Base-by-base conservation (phyloP, 192 early-diverging fungal species). In the Coemansia sp. region DNA sequence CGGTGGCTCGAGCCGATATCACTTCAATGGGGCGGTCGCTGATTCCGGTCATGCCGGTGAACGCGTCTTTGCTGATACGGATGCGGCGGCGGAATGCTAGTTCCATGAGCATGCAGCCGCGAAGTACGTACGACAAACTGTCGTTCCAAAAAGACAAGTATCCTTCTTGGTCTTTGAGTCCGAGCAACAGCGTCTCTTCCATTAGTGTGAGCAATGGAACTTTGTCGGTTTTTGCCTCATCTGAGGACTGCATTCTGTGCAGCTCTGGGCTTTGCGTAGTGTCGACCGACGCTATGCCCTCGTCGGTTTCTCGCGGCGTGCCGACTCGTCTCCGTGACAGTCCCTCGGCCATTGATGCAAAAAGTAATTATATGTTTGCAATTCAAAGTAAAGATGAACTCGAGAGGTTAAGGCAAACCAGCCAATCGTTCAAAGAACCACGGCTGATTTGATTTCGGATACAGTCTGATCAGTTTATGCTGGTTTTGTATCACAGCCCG, bases 111-210 rank as follows among this genome's bases (percentile, higher is more conserved):
- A 98, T 98, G 61, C 90, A 91, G 13, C 95, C 95, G 63, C 96
- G 86, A 16, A 98, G 77, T 1, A 94, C 91, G 80, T 98, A 98
- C 20, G 93, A 95, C 57, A 98, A 93, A 73, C 93, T 95, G 81
- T 98, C 96, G 79, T 98, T 98, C 96, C 96, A 98, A 73, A 98
- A 98, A 23, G 94, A 96, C 39, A 98, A 85, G 64, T 96, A 94
- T 2, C 96, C 96, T 86, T 96, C 82, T 45, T 74, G 64, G 76
- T 98, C 96, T 73, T 98, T 98, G 50, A 97, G 82, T 10, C 96
- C 96, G 43, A 98, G 62, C 55, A 98, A 82, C 61, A 98, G 73
- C 14, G 97, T 89, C 67, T 98, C 95, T 68, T 98, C 96, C 88
- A 98, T 89, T 43, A 98, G 74, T n/a, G 95, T 98, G 47, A 98